phyloP scores from a whole-genome alignment of 495 filamentous ascomycete species.

The Daldinia caldariorum region DNA sequence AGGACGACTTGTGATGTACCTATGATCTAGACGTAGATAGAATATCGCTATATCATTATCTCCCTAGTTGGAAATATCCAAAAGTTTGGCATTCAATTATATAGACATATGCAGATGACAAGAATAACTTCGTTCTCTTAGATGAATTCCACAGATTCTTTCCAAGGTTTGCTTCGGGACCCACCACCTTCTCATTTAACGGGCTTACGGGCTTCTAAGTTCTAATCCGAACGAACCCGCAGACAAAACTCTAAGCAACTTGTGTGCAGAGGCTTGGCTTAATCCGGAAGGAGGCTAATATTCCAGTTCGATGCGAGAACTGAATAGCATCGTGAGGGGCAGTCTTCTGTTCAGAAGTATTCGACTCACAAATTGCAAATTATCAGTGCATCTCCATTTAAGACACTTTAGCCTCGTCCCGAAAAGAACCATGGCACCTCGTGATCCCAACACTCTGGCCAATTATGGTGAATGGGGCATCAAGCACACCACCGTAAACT shows the following conservation, averaged over 20 bases:
- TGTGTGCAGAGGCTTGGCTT: constrained; percentile 19
- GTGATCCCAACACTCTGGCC: constrained; percentile 90
- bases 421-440: constrained; percentile 62
- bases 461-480: constrained; percentile 90
- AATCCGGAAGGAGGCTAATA: constrained; percentile 38
- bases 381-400: constrained; percentile 33
- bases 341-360: constrained; percentile 41
- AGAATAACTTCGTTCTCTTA: background rate
- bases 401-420: constrained; percentile 38
- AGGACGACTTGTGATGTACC: background rate
- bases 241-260: background rate
- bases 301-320: constrained; percentile 37
- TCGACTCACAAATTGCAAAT: constrained; percentile 39
- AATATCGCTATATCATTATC: too few relatives aligned
- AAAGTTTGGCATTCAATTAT: background rate
- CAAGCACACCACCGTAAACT: constrained; percentile 78
- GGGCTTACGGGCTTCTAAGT: background rate
- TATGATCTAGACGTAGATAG: too few relatives aligned
- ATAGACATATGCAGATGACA: constrained; percentile 7
- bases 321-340: constrained; percentile 41
- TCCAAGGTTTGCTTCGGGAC: constrained; percentile 22
- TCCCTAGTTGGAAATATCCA: background rate
- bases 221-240: background rate
- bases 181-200: background rate
- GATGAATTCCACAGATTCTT: background rate